phyloP scores from a whole-genome alignment of 75 land plant genomes.

The Chamaecyparis obtusa region DNA sequence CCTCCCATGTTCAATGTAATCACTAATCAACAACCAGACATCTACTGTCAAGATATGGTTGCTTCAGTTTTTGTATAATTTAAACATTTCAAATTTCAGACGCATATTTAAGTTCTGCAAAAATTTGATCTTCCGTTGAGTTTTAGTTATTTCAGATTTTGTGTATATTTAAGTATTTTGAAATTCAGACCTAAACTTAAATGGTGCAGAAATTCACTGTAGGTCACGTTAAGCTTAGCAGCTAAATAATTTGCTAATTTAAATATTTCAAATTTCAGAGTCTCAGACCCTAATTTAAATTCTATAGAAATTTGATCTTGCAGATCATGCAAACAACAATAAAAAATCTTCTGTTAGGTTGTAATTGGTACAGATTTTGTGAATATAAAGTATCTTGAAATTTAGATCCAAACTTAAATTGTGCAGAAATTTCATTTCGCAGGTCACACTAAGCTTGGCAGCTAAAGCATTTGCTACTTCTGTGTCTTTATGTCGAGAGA shows the following conservation, averaged over 20 bases:
- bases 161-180: neutral
- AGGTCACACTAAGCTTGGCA: slow-evolving; percentile 90
- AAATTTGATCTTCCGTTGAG: too few relatives aligned
- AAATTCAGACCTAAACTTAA: neutral
- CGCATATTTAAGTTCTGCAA: too few relatives aligned
- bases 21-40: neutral
- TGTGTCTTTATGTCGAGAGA: slow-evolving; percentile 74
- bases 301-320: too few relatives aligned
- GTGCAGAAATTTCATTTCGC: slow-evolving; percentile 4
- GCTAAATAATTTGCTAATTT: slow-evolving; percentile 69
- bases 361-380: neutral
- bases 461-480: slow-evolving; percentile 75
- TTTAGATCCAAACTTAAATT: neutral
- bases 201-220: neutral
- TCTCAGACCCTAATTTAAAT: too few relatives aligned
- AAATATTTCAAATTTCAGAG: too few relatives aligned
- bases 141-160: neutral
- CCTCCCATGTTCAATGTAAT: neutral
- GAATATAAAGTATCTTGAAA: neutral
- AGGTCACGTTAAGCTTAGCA: slow-evolving; percentile 90
- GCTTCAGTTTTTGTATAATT: slow-evolving; percentile 11
- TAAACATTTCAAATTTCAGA: too few relatives aligned
- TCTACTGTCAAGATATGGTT: neutral
- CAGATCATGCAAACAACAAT: too few relatives aligned
- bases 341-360: too few relatives aligned